These are phyloP conservation scores for Chrysanthemum seticuspe DNA, from an alignment of 129 eudicot species.

Conservation along the genomic window DNA sequence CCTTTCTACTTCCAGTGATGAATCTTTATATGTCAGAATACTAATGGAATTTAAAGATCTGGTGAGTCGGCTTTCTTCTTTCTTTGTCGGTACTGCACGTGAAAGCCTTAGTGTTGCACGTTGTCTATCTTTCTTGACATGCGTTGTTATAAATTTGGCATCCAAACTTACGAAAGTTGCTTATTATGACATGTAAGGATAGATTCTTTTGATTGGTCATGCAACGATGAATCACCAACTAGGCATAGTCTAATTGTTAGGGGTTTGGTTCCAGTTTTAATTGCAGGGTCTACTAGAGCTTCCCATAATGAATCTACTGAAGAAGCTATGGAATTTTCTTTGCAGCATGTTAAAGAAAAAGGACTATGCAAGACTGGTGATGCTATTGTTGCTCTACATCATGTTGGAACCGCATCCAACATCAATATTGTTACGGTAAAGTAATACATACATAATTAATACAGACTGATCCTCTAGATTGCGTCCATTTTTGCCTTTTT, in stretches of 20 bases:
- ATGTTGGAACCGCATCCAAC: constrained; percentile 44
- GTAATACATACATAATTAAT: constrained; percentile 11
- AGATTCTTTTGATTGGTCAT: constrained; percentile 67
- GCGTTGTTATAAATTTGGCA: no score
- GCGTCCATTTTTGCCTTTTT: constrained; percentile 14
- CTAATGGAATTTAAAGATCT: no score
- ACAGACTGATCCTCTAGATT: background rate
- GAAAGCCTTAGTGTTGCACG: no score
- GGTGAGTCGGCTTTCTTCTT: no score
- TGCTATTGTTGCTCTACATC: constrained; percentile 49
- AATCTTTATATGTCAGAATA: no score
- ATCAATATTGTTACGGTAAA: constrained; percentile 56
- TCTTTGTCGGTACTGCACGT: no score
- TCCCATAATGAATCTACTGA: constrained; percentile 62
- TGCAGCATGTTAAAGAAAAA: constrained; percentile 46
- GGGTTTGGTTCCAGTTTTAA: constrained; percentile 62
- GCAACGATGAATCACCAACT: constrained; percentile 64
- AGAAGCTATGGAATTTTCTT: constrained; percentile 52
- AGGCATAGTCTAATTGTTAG: constrained; percentile 58
- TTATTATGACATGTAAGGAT: constrained; percentile 12
- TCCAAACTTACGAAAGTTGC: no score
- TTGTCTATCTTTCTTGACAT: no score
- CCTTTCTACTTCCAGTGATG: no score
- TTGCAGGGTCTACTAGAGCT: constrained; percentile 65
- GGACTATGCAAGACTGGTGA: constrained; percentile 52